Percentiles rank a stretch among this genome's conserved stretches.
These are phyloP conservation scores for Aristolochia contorta DNA, from an alignment of 164 flowering plant species.

Conservation along the genomic window DNA sequence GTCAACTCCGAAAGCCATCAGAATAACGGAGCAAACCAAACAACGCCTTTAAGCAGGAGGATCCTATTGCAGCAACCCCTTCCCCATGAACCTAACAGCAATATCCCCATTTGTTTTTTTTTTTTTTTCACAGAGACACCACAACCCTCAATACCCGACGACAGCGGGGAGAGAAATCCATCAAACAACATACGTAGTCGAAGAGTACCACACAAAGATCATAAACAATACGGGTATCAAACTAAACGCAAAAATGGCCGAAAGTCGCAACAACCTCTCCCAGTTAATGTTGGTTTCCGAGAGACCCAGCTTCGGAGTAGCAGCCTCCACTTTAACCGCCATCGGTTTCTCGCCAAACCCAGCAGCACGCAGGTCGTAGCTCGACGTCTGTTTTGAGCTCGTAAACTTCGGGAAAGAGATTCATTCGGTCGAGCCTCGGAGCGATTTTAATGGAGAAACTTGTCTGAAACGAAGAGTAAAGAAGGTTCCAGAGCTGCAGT, in stretches of 20 bases:
- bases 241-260: background rate
- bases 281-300: constrained; percentile 73
- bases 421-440: too few species aligned
- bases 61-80: too few species aligned
- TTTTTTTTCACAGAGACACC: too few species aligned
- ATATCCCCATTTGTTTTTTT: too few species aligned
- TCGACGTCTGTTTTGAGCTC: background rate
- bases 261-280: constrained; percentile 37
- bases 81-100: too few species aligned
- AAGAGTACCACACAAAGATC: background rate
- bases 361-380: background rate
- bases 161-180: background rate
- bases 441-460: background rate
- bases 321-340: constrained; percentile 49
- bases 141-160: too few species aligned
- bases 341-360: constrained; percentile 16
- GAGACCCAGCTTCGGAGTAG: constrained; percentile 33
- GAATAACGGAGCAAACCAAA: too few species aligned
- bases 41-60: too few species aligned
- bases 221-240: background rate
- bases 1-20: too few species aligned
- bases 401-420: background rate
- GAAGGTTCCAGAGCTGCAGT: background rate
- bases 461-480: background rate
- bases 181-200: background rate